Conservation (phyloP, 2,329 filamentous ascomycete species). For the Sarocladium oryzae region DNA sequence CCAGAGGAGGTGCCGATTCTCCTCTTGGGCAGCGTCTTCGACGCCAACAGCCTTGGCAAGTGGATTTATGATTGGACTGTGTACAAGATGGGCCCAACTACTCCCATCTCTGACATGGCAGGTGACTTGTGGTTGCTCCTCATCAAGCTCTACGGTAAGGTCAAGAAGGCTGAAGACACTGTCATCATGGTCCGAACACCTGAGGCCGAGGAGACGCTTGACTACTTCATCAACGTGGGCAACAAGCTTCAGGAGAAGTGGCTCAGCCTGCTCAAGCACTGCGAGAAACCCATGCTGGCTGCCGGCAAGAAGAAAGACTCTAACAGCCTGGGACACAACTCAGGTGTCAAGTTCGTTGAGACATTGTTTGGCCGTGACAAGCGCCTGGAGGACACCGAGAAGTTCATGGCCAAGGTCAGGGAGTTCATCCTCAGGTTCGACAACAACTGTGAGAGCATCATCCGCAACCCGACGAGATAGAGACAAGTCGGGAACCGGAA, state of each 20-base stretch:
- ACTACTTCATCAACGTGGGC: slow-evolving; percentile 71
- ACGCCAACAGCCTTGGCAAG: slow-evolving; percentile 94
- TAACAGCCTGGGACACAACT: slow-evolving; percentile 71
- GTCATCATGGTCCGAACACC: slow-evolving; percentile 63
- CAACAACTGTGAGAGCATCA: slow-evolving; percentile 88
- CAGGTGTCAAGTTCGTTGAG: slow-evolving; percentile 91
- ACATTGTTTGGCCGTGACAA: slow-evolving; percentile 90
- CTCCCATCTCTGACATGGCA: slow-evolving; percentile 82
- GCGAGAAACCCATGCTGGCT: slow-evolving; percentile 93
- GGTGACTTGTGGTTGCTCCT: slow-evolving; percentile 93
- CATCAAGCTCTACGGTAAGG: slow-evolving; percentile 88
- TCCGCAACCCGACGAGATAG: slow-evolving; percentile 55
- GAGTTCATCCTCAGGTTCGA: slow-evolving; percentile 89
- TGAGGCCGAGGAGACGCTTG: slow-evolving; percentile 64
- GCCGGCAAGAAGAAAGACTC: slow-evolving; percentile 66
- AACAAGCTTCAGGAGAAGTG: slow-evolving; percentile 8
- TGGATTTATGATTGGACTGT: slow-evolving; percentile 99
- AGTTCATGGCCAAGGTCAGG: slow-evolving; percentile 82
- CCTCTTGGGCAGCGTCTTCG: slow-evolving; percentile 90
- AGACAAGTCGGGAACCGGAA: not conserved
- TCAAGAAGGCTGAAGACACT: slow-evolving; percentile 81
- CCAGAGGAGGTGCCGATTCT: slow-evolving; percentile 90
- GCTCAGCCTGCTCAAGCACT: slow-evolving; percentile 66
- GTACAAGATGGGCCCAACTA: slow-evolving; percentile 74
- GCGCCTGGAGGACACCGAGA: slow-evolving; percentile 83